A percentile compares a stretch with the other conserved stretches of the same genome.
phyloP scores from a whole-genome alignment of 208 protist species.

The Wallacemonas sp. region DNA sequence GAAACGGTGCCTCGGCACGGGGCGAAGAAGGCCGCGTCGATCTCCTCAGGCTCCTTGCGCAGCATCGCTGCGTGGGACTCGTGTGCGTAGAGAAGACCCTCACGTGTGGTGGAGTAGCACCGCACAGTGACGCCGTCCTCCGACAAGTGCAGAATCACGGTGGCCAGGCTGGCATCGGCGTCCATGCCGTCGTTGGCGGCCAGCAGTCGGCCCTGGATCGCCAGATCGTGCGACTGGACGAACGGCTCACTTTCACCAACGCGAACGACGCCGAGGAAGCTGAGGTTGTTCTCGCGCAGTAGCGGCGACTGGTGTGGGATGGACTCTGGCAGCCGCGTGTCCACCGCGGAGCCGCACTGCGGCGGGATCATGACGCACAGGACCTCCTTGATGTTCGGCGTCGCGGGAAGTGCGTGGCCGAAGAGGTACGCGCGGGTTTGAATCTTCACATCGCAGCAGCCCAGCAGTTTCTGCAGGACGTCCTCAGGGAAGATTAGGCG shows the following conservation, averaged over 20 bases:
- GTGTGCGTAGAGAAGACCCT: constrained; percentile 79
- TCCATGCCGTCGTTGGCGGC: constrained; percentile 65
- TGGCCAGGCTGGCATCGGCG: constrained; percentile 40
- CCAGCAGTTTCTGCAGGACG: constrained; percentile 71
- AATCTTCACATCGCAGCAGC: constrained; percentile 81
- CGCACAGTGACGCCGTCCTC: constrained; percentile 71
- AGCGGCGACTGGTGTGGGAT: constrained; percentile 67
- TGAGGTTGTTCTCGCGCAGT: constrained; percentile 72
- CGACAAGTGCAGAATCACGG: constrained; percentile 52
- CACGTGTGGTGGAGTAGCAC: constrained; percentile 79
- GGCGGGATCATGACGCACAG: constrained; percentile 86
- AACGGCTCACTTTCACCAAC: constrained; percentile 64
- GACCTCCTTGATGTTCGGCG: constrained; percentile 88
- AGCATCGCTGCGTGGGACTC: constrained; percentile 50
- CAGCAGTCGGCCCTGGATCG: constrained; percentile 73
- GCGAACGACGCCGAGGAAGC: constrained; percentile 76
- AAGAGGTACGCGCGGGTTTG: constrained; percentile 87
- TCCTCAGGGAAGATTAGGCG: constrained; percentile 85
- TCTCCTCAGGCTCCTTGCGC: constrained; percentile 53
- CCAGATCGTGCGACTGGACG: constrained; percentile 80
- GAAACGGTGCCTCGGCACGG: constrained; percentile 68
- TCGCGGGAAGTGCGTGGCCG: constrained; percentile 79
- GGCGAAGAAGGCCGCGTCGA: constrained; percentile 46
- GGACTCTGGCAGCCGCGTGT: constrained; percentile 57
- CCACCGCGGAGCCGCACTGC: constrained; percentile 70